Conservation (phyloP, 164 flowering plant genomes). For the Tetracentron sinense region DNA sequence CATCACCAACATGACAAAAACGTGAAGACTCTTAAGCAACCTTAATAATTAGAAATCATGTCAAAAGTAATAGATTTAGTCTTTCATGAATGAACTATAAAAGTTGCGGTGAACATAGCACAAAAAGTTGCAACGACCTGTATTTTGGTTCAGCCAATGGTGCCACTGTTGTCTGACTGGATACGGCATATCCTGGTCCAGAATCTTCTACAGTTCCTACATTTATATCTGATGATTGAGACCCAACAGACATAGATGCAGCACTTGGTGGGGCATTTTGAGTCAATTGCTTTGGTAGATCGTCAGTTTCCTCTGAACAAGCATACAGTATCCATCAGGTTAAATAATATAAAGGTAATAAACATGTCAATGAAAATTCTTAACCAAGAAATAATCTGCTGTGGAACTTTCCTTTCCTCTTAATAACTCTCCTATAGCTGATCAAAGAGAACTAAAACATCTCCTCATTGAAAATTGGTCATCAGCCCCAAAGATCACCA, state of each 20-base stretch:
- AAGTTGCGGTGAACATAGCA: background rate
- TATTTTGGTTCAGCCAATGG: conserved; percentile 51
- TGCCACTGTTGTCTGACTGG: conserved; percentile 16
- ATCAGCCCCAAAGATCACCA: no score
- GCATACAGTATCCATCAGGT: conserved; percentile 9
- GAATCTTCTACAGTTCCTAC: conserved; percentile 20
- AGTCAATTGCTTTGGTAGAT: conserved; percentile 16
- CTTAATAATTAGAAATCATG: background rate
- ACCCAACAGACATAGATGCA: conserved; percentile 13
- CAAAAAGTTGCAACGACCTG: conserved; percentile 34
- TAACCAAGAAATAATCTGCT: no score
- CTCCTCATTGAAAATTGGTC: no score
- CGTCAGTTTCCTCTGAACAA: conserved; percentile 55
- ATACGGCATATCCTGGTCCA: conserved; percentile 19
- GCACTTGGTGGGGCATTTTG: conserved; percentile 11
- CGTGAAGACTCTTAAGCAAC: no score
- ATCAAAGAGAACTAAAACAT: no score
- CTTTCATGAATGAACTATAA: no score
- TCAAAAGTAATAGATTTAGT: background rate
- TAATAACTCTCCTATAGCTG: no score
- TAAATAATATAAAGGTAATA: no score
- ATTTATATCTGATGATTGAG: conserved; percentile 9
- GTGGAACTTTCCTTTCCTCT: no score
- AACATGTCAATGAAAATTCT: no score
- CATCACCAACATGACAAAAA: no score